Base-by-base conservation (phyloP, 306 rosid genomes). In the Sicyos edulis region DNA sequence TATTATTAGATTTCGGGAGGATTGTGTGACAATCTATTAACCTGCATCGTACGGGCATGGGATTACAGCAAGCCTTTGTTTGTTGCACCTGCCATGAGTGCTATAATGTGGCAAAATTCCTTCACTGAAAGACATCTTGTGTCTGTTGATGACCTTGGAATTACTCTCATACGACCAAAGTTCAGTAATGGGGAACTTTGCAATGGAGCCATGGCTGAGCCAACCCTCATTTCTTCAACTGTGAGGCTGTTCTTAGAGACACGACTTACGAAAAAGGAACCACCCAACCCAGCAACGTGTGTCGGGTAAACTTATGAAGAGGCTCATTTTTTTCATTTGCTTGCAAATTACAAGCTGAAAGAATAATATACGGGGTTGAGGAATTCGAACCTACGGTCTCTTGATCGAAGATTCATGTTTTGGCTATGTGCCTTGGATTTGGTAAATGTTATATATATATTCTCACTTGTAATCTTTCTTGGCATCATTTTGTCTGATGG, bases 171-270 rank as follows among this genome's bases (percentile, higher is more conserved):
- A 74, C 87, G 80, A 34, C 96, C 99, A 10, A 84, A 81, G 58
- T 16, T 80, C 0, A 86, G 81, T 82, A 82, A 79, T 40, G 86
- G 92, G 58, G 97, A 93, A 76, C 85, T 77, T 9, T 96, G 99
- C 76, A 88, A 85, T 61, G 95, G 95, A 16, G 97, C 91, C 68
- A 93, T 93, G 99, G 97, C 97, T 19, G 99, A 93, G 80, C 90
- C 96, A 16, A 78, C 84, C 52, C 62, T 85, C 54, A 93, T 93
- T 19, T 93, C 79, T 80, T 83, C 97, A 0, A 88, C 96, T 53
- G 92, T 93, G 8, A 82, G 89, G 56, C 89, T 91, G 67, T 88
- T 84, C 63, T 77, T 75, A 8, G 96, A 84, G 75, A 76, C 89
- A 8, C 81, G 79, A 73, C 57, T 40, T 14, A 7, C 21, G 7